A percentile compares a stretch with the other conserved stretches of the same genome.
These are phyloP conservation scores for Marchantia polymorpha DNA, from an alignment of 225 moss, liverwort and hornwort genomes.

Conservation along the genomic window DNA sequence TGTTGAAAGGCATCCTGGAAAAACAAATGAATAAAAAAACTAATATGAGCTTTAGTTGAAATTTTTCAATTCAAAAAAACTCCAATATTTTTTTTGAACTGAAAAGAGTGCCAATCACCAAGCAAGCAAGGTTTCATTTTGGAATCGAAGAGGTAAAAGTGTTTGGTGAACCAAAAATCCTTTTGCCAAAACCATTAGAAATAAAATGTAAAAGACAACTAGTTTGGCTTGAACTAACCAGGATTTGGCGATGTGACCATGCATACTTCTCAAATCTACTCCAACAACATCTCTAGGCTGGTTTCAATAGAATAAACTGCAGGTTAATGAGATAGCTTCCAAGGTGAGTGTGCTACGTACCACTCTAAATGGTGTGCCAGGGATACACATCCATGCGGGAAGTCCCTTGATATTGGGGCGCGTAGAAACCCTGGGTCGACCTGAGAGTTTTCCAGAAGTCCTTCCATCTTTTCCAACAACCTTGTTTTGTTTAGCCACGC, in stretches of 20 bases:
- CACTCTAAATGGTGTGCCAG: conserved; percentile 97
- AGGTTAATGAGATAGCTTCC: background rate
- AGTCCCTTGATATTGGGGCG: conserved; percentile 33
- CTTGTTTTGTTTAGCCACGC: conserved; percentile 10
- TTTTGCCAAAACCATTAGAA: too few relatives aligned
- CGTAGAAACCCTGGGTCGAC: conserved; percentile 31
- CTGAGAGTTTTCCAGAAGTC: conserved; percentile 5
- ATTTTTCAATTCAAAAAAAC: too few relatives aligned
- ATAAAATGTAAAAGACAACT: too few relatives aligned
- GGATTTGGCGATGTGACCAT: too few relatives aligned
- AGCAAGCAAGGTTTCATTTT: too few relatives aligned
- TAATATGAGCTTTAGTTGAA: too few relatives aligned
- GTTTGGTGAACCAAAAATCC: too few relatives aligned
- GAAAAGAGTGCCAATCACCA: too few relatives aligned
- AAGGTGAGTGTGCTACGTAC: conserved; percentile 29
- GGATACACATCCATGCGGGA: conserved; percentile 94
- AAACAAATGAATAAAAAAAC: too few relatives aligned
- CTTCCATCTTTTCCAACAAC: conserved; percentile 6
- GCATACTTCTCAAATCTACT: background rate
- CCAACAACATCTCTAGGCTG: background rate
- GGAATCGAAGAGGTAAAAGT: too few relatives aligned
- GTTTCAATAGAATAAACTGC: background rate
- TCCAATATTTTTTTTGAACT: too few relatives aligned
- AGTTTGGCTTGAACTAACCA: too few relatives aligned
- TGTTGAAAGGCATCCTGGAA: conserved; percentile 96